Evolutionary conservation across 345 rosid genomes (phyloP).

Genomic region (Laguncularia racemosa): DNA sequence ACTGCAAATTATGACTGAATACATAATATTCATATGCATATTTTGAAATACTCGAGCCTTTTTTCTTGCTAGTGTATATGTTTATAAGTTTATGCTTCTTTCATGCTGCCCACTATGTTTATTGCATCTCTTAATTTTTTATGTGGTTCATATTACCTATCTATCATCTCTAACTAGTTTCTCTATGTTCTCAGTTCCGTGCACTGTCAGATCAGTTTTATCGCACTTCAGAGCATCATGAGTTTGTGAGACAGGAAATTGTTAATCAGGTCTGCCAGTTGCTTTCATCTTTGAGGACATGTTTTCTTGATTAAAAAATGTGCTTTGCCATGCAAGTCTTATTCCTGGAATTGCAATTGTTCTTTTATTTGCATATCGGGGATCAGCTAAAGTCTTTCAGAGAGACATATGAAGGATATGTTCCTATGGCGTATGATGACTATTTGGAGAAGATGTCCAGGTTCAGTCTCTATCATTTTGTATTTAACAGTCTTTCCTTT

Average conservation of each 20-base stretch:
- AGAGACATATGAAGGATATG: constrained; percentile 60
- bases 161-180: constrained; percentile 8
- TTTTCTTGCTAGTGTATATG: too few species aligned
- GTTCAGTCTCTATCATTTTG: constrained; percentile 20
- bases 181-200: constrained; percentile 29
- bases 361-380: constrained; percentile 8
- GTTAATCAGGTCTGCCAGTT: constrained; percentile 30
- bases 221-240: constrained; percentile 34
- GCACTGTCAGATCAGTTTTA: constrained; percentile 47
- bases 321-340: neutral
- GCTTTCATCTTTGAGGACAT: neutral
- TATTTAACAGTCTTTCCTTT: constrained; percentile 1
- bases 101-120: neutral
- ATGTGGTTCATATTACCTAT: constrained; percentile 2
- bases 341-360: constrained; percentile 7
- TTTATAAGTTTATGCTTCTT: too few species aligned
- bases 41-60: too few species aligned
- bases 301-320: neutral
- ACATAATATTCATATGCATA: too few species aligned
- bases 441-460: constrained; percentile 62
- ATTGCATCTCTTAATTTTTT: neutral
- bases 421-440: constrained; percentile 57
- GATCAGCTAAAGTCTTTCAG: constrained; percentile 40
- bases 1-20: too few species aligned
- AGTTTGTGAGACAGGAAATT: constrained; percentile 33